Percentiles rank a stretch among this genome's conserved stretches.
Evolutionary conservation across 2,329 filamentous ascomycete genomes (phyloP).

Genomic region (Epicoccum nigrum): DNA sequence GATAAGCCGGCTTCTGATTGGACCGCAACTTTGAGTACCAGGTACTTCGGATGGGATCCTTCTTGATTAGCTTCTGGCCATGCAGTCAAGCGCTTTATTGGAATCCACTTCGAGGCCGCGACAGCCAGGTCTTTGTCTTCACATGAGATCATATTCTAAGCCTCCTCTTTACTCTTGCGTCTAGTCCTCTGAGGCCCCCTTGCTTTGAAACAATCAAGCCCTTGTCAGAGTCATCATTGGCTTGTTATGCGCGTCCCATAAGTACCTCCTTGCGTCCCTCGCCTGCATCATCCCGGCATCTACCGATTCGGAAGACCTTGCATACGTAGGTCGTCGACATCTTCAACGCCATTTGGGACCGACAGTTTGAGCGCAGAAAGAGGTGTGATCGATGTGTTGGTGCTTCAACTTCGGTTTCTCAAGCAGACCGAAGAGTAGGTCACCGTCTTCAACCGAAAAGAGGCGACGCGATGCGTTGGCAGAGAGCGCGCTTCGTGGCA

Average conservation of each 20-base stretch:
- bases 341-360: conserved; percentile 15
- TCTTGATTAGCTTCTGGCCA: conserved; percentile 47
- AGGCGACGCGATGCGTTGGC: conserved; percentile 36
- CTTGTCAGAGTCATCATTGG: conserved; percentile 29
- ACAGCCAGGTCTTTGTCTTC: conserved; percentile 34
- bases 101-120: conserved; percentile 37
- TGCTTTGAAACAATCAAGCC: conserved; percentile 34
- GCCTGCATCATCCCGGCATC: conserved; percentile 26
- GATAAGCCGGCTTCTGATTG: conserved; percentile 35
- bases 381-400: conserved; percentile 45
- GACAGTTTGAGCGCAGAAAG: conserved; percentile 34
- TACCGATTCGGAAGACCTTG: conserved; percentile 33
- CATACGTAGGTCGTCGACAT: conserved; percentile 29
- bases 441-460: conserved; percentile 34
- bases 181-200: conserved; percentile 22
- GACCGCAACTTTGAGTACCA: conserved; percentile 38
- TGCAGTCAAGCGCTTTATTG: conserved; percentile 44
- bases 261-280: conserved; percentile 39
- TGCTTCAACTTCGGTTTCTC: conserved; percentile 43
- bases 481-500: conserved; percentile 30
- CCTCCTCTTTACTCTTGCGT: conserved; percentile 27
- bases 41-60: conserved; percentile 44
- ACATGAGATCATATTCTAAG: conserved; percentile 42
- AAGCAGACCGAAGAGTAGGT: conserved; percentile 39
- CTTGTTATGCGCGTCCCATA: conserved; percentile 30